phyloP scores from a whole-genome alignment of 2,329 filamentous ascomycete species.

The Cordyceps pruinosa region DNA sequence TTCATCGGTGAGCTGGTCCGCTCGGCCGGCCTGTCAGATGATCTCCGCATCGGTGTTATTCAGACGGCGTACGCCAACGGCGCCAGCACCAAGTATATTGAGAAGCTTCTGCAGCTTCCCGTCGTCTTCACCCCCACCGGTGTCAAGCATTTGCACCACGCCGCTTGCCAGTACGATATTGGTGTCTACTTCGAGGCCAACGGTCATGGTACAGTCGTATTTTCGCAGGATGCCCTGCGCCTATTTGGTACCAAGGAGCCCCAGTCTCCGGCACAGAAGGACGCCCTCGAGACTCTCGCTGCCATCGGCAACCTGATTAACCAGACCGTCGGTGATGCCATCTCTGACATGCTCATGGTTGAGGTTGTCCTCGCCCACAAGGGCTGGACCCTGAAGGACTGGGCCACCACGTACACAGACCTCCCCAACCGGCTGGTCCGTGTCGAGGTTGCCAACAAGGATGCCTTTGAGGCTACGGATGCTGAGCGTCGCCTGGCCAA shows the following conservation, averaged over 20 bases:
- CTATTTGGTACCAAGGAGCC: constrained; percentile 74
- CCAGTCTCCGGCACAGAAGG: constrained; percentile 85
- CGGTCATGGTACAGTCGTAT: constrained; percentile 92
- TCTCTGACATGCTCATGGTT: constrained; percentile 92
- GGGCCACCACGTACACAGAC: constrained; percentile 88
- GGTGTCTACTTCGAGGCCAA: constrained; percentile 99
- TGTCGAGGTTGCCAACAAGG: constrained; percentile 82
- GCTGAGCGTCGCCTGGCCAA: constrained; percentile 82
- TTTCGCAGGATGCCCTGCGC: constrained; percentile 76
- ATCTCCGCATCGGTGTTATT: constrained; percentile 86
- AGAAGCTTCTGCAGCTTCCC: constrained; percentile 78
- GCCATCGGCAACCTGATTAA: constrained; percentile 91
- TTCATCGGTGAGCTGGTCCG: constrained; percentile 87
- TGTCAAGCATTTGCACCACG: constrained; percentile 96
- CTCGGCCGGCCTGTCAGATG: constrained; percentile 68
- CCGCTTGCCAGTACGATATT: constrained; percentile 89
- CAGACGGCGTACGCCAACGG: constrained; percentile 98
- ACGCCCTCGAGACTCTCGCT: constrained; percentile 75
- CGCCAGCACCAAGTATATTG: constrained; percentile 84
- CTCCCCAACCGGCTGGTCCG: constrained; percentile 92
- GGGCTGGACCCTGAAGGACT: constrained; percentile 81
- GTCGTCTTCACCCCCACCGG: constrained; percentile 92
- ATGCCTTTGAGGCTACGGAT: constrained; percentile 83
- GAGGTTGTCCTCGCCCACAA: constrained; percentile 96
- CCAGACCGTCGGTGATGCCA: constrained; percentile 92